Evolutionary conservation across 495 filamentous ascomycete species (phyloP), one percentile per base, ranked within the genome.

Genomic region (Lophiotrema nucula): DNA sequence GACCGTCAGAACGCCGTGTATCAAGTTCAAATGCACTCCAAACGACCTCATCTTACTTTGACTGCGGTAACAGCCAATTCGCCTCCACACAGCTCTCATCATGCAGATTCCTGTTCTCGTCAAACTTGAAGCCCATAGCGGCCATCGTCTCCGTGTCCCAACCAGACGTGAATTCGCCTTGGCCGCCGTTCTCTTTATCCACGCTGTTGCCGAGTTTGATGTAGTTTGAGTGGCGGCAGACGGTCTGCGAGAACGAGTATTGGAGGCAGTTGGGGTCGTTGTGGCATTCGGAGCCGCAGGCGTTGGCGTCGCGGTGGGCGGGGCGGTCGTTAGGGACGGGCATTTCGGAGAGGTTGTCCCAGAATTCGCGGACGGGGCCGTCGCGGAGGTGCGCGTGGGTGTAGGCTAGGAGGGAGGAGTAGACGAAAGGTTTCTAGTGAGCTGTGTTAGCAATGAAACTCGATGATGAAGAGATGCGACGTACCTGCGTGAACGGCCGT

Each of bases 321-420:
- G 52, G 58, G 15, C 47, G 48, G 18, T 58, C 42, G 42, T 54
- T 50, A n/a, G 58, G 63, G 3, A 56, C 42, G 21, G 52, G 42
- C 16, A 26, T 53, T 21, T 48, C 31, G 24, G 47, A 58, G 43
- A 53, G 28, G 22, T 66, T 57, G 35, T 66, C 53, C 57, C 58
- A 61, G 24, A 26, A 54, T 18, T 58, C 47, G 33, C 31, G 53
- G n/a, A 41, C 13, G 23, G 43, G 31, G 12, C 21, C 24, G 5
- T 58, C 35, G 15, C 28, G 27, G 41, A 62, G 58, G 48, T 62
- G 53, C 24, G 47, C 31, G 53, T 62, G 52, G 19, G 53, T 66
- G 57, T 62, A 62, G 48, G 63, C 41, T 22, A 62, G 58, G 58
- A 66, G 47, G 42, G 46, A 39, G 31, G 58, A 58, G 58, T 62